These are phyloP conservation scores for Pisolithus microcarpus DNA, from an alignment of 768 basidiomycete species.

Conservation along the genomic window DNA sequence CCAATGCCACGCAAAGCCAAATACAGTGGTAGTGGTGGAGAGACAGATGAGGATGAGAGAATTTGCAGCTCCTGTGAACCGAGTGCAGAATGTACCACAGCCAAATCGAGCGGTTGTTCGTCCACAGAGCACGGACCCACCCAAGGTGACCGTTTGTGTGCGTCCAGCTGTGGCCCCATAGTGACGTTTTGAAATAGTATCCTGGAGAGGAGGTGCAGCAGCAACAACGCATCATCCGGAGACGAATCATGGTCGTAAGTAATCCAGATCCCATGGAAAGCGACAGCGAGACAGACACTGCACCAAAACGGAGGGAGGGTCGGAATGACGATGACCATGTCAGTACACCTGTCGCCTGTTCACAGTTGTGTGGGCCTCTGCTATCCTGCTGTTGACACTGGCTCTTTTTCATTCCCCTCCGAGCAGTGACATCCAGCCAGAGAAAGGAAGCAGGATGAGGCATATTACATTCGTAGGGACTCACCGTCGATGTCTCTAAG, in stretches of 20 bases:
- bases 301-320: not conserved
- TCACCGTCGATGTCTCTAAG: not conserved
- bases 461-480: not conserved
- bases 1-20: conserved; percentile 18
- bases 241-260: conserved; percentile 24
- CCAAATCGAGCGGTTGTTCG: conserved; percentile 1
- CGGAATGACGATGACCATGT: not conserved
- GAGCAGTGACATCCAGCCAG: not conserved
- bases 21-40: conserved; percentile 19
- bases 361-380: not conserved
- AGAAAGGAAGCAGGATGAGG: not conserved
- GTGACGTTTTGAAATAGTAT: conserved; percentile 10
- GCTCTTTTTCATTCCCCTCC: not conserved
- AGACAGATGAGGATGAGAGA: conserved; percentile 22
- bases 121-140: conserved; percentile 8
- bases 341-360: not conserved
- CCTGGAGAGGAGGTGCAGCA: conserved; percentile 13
- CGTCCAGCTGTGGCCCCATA: not conserved
- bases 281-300: conserved; percentile 17
- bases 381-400: not conserved
- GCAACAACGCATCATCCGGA: conserved; percentile 11
- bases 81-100: conserved; percentile 3
- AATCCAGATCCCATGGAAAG: conserved; percentile 27
- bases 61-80: conserved; percentile 13
- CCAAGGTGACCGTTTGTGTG: conserved; percentile 12